Conservation (phyloP, 2,329 filamentous ascomycete genomes). For the Huntiella moniliformis region DNA sequence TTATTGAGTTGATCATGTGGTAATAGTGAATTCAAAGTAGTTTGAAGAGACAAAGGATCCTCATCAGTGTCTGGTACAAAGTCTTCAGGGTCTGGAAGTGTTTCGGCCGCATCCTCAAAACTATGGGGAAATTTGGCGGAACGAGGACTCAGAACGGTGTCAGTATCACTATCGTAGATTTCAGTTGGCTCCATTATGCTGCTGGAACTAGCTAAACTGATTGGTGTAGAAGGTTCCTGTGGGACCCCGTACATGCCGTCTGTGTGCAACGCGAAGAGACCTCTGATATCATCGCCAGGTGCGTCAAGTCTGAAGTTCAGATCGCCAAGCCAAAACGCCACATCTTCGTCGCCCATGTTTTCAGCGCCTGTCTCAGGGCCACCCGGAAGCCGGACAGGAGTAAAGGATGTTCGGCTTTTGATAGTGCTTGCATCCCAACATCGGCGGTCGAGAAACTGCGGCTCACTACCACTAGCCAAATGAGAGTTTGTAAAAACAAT, state of each 20-base stretch:
- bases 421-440: conserved; percentile 85
- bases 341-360: conserved; percentile 73
- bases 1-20: conserved; percentile 73
- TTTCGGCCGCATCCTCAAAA: conserved; percentile 2
- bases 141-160: conserved; percentile 8
- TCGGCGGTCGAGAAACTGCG: conserved; percentile 56
- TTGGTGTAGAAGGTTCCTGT: conserved; percentile 13
- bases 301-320: conserved; percentile 85
- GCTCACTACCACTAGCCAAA: conserved; percentile 70
- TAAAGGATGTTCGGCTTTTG: conserved; percentile 54
- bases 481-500: conserved; percentile 86
- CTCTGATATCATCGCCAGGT: conserved; percentile 75
- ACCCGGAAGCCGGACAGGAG: conserved; percentile 47
- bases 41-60: conserved; percentile 73
- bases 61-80: conserved; percentile 48
- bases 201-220: conserved; percentile 18
- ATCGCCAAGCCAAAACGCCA: conserved; percentile 92
- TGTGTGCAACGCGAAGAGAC: conserved; percentile 66
- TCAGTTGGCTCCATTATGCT: conserved; percentile 12
- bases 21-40: conserved; percentile 69
- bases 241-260: conserved; percentile 51
- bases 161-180: conserved; percentile 13
- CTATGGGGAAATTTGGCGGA: conserved; percentile 7
- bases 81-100: conserved; percentile 43
- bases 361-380: conserved; percentile 47